Base-by-base conservation (phyloP, 352 stramenopile species). In the Aphanomyces euteiches region DNA sequence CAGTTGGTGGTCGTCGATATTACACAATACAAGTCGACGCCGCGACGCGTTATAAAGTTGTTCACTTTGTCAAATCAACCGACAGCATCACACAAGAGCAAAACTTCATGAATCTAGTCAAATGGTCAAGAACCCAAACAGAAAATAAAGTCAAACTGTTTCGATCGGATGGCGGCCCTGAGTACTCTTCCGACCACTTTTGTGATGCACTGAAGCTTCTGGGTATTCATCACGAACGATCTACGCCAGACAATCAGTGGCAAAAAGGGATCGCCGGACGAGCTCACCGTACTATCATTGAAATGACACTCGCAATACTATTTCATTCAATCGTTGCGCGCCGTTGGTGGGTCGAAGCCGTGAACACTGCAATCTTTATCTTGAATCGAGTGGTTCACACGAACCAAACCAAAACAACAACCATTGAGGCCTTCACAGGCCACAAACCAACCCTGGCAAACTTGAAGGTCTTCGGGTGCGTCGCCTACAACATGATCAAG, bases 231-330 rank as follows among this genome's bases (percentile, higher is more conserved):
- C 73, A 82, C 21, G 64, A 80, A 65, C 36, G 10, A 5, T 71
- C 75, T 7, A 43, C 74, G 0, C 73, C 69, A 0, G 76, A 80
- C 60, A 79, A 64, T 12, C 71, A 73, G 56, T n/a, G n/a, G n/a
- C 77, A 78, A 48, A 78, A 79, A 38, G 68, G 72, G 3, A 45
- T 81, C 4, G 74, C 73, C 13, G 74, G 79, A 45, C 39, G 74
- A 3, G 73, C 77, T 61, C 78, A 81, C 47, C 47, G 67, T 0
- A 76, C 66, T 0, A 57, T 77, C 12, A 75, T 79, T 21, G 66
- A 78, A 39, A 72, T 65, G 21, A 66, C 72, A 28, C 64, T 67
- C 8, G 66, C 40, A 19, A 81, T 83, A 50, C 5, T 76, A 21
- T 21, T 71, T 39, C 73, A 77, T 57, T 73, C 74, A 39, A 39